Conservation (phyloP, 768 basidiomycete species). For the Boletales sp. region DNA sequence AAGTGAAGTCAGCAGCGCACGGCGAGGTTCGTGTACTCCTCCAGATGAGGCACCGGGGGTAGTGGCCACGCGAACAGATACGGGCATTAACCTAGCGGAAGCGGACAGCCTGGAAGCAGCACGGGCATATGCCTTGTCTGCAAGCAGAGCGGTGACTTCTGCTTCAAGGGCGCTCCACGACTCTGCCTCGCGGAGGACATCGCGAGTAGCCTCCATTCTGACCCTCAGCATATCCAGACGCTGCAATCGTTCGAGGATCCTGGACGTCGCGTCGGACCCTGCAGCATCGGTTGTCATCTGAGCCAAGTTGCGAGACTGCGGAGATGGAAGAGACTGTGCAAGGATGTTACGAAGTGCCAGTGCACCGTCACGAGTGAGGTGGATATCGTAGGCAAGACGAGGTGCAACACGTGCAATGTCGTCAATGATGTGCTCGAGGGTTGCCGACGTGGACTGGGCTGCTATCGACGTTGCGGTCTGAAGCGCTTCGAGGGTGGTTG, state of each 20-base stretch:
- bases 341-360: conserved; percentile 69
- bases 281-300: background rate
- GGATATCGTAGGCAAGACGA: conserved; percentile 89
- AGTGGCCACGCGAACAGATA: conserved; percentile 90
- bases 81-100: conserved; percentile 83
- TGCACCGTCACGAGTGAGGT: conserved; percentile 95
- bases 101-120: conserved; percentile 92
- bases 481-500: conserved; percentile 71
- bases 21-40: conserved; percentile 67
- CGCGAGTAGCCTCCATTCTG: conserved; percentile 85
- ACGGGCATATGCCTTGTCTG: conserved; percentile 75
- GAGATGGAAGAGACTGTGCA: conserved; percentile 44
- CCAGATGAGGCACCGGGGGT: conserved; percentile 8
- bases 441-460: conserved; percentile 81
- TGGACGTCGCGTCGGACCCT: conserved; percentile 47
- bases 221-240: conserved; percentile 79
- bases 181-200: conserved; percentile 91
- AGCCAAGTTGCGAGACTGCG: conserved; percentile 5
- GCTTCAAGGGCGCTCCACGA: conserved; percentile 94
- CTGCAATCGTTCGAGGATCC: conserved; percentile 72
- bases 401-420: conserved; percentile 91
- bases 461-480: conserved; percentile 81
- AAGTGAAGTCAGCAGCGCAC: conserved; percentile 82
- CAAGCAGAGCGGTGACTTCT: conserved; percentile 83
- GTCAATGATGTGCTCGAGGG: conserved; percentile 85